These are phyloP conservation scores for Neurospora sp. DNA, from an alignment of 2,329 filamentous ascomycete genomes.

Conservation along the genomic window DNA sequence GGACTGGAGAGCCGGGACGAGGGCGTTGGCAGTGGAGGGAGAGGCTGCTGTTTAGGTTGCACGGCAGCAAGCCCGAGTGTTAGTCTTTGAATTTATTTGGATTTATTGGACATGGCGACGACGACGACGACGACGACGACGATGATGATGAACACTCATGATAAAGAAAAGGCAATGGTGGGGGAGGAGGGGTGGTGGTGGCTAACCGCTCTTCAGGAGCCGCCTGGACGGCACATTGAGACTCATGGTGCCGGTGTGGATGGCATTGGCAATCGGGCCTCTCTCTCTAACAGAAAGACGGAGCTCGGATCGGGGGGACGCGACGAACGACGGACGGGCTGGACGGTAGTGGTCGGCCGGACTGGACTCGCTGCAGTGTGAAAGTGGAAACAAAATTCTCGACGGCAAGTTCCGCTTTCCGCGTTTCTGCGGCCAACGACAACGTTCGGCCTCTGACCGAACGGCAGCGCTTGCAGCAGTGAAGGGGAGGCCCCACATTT, in stretches of 20 bases:
- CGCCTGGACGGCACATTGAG: slow-evolving; percentile 52
- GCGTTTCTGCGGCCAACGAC: background rate
- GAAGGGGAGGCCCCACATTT: background rate
- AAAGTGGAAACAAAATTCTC: background rate
- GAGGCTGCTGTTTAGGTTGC: slow-evolving; percentile 8
- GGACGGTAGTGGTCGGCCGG: background rate
- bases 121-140: background rate
- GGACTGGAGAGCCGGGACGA: slow-evolving; percentile 15
- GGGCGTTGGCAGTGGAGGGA: slow-evolving; percentile 8
- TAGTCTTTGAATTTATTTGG: background rate
- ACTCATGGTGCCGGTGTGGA: slow-evolving; percentile 43
- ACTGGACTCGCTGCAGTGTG: background rate
- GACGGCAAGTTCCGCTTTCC: background rate
- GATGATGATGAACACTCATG: background rate
- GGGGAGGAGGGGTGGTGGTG: slow-evolving; percentile 1
- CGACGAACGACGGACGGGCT: slow-evolving; percentile 2
- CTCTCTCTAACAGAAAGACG: slow-evolving; percentile 3
- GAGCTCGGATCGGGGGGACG: slow-evolving; percentile 6
- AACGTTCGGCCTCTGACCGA: background rate
- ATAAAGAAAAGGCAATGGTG: slow-evolving; percentile 9
- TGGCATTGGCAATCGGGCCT: slow-evolving; percentile 14
- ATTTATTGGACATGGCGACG: background rate
- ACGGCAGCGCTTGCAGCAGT: background rate
- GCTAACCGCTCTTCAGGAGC: slow-evolving; percentile 49
- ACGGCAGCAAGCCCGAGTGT: background rate